Conservation (phyloP, 257 asterid species). For the Lycium ferocissimum region DNA sequence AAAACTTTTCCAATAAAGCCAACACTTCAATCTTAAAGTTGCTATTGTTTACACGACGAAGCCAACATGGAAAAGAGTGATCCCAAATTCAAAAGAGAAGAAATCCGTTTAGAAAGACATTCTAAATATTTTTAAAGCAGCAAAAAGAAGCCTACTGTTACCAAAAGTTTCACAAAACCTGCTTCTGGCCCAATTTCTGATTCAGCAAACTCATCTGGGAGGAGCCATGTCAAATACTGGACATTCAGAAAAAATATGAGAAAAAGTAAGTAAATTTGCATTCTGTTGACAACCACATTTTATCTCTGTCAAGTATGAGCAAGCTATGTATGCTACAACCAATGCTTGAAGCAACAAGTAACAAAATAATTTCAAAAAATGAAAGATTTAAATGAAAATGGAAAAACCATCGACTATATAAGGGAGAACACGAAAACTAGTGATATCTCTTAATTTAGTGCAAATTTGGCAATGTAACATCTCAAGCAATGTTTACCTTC, state of each 20-base stretch:
- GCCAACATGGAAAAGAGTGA: constrained; percentile 4
- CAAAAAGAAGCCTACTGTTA: constrained; percentile 75
- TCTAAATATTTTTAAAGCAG: constrained; percentile 39
- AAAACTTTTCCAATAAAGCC: not conserved
- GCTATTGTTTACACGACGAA: not conserved
- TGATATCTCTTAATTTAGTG: not conserved
- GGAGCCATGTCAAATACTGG: constrained; percentile 97
- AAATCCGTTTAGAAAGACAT: not conserved
- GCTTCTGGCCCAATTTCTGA: constrained; percentile 99
- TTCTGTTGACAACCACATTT: not conserved
- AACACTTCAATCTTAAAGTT: not conserved
- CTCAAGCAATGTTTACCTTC: not conserved
- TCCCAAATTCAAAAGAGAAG: constrained; percentile 15
- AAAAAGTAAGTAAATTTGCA: not conserved
- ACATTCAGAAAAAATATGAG: constrained; percentile 31
- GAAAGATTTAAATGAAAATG: not conserved
- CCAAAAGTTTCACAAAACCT: constrained; percentile 96
- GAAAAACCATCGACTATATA: not conserved
- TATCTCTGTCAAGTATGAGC: not conserved
- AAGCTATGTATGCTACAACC: not conserved
- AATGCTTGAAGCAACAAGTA: too few species aligned
- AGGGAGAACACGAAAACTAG: not conserved
- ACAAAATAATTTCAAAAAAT: not conserved
- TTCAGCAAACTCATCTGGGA: constrained; percentile 91
- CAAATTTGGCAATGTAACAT: not conserved